These are phyloP conservation scores for Priceomyces melissophilus DNA, from an alignment of 805 yeast genomes.

Conservation along the genomic window DNA sequence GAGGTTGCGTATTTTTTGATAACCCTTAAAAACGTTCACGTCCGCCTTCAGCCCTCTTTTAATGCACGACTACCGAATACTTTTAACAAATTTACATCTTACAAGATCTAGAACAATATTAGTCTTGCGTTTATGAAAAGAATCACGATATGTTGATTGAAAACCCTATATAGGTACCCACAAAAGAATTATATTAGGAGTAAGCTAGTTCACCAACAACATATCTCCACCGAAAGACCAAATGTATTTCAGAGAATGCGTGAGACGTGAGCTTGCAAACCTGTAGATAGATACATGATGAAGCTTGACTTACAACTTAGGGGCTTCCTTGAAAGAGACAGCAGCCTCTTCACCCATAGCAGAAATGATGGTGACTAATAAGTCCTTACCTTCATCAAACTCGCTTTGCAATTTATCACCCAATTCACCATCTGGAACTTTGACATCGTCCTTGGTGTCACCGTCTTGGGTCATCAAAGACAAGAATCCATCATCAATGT, in stretches of 20 bases:
- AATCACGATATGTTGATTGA: slow-evolving; percentile 3
- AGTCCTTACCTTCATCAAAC: slow-evolving; percentile 97
- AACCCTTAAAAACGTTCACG: too few relatives aligned
- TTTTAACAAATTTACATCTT: too few relatives aligned
- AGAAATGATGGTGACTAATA: slow-evolving; percentile 91
- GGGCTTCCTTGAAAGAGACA: slow-evolving; percentile 97
- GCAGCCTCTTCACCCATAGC: slow-evolving; percentile 99
- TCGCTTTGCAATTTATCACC: slow-evolving; percentile 91
- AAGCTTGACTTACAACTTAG: slow-evolving; percentile 47
- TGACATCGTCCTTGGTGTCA: slow-evolving; percentile 98
- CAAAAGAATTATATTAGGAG: slow-evolving; percentile 4
- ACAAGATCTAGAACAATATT: too few relatives aligned
- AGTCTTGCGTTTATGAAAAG: neutral
- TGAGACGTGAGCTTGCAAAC: neutral
- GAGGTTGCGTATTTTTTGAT: too few relatives aligned
- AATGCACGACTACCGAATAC: too few relatives aligned
- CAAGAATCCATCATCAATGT: slow-evolving; percentile 97
- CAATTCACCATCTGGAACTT: slow-evolving; percentile 95
- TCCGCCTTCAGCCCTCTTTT: too few relatives aligned
- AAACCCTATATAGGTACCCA: slow-evolving; percentile 4
- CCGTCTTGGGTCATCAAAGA: slow-evolving; percentile 96
- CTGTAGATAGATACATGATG: slow-evolving; percentile 1
- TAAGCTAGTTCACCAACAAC: neutral
- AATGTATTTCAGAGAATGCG: neutral
- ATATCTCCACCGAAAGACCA: neutral